phyloP scores from a whole-genome alignment of 2,329 filamentous ascomycete species.

The Cytospora piceae region DNA sequence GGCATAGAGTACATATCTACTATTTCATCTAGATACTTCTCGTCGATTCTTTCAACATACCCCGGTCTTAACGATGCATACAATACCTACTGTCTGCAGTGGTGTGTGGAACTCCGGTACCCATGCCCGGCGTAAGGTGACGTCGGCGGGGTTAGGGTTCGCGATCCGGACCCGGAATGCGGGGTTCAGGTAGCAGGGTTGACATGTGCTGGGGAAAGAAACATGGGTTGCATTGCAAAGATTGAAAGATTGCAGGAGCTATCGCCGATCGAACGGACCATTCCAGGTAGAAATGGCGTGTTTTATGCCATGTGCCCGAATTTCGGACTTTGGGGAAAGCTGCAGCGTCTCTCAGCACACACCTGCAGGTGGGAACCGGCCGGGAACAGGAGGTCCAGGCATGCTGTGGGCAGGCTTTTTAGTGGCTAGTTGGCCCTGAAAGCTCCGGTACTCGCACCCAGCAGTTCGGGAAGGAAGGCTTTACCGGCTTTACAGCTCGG shows the following conservation, averaged over 20 bases:
- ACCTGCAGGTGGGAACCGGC: not conserved
- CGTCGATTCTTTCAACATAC: not conserved
- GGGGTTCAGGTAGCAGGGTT: not conserved
- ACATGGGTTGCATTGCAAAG: not conserved
- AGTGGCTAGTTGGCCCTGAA: not conserved
- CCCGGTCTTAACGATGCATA: not conserved
- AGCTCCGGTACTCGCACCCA: not conserved
- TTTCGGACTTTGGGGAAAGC: slow-evolving; percentile 11
- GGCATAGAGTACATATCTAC: too few species aligned
- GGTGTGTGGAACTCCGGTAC: not conserved
- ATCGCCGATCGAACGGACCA: slow-evolving; percentile 16
- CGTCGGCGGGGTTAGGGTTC: slow-evolving; percentile 5
- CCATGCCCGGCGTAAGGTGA: not conserved
- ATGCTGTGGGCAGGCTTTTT: not conserved
- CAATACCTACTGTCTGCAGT: not conserved
- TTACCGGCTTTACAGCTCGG: too few species aligned
- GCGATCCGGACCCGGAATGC: slow-evolving; percentile 2
- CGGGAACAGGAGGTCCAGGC: not conserved
- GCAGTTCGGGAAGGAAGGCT: not conserved
- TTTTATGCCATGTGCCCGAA: slow-evolving; percentile 16
- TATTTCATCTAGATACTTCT: too few species aligned
- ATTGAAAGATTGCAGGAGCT: too few species aligned
- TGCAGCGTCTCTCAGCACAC: not conserved
- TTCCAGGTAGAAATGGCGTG: slow-evolving; percentile 23
- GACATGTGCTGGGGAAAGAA: not conserved